These are phyloP conservation scores for Vigna radiata DNA, from an alignment of 306 rosid species.

Conservation along the genomic window DNA sequence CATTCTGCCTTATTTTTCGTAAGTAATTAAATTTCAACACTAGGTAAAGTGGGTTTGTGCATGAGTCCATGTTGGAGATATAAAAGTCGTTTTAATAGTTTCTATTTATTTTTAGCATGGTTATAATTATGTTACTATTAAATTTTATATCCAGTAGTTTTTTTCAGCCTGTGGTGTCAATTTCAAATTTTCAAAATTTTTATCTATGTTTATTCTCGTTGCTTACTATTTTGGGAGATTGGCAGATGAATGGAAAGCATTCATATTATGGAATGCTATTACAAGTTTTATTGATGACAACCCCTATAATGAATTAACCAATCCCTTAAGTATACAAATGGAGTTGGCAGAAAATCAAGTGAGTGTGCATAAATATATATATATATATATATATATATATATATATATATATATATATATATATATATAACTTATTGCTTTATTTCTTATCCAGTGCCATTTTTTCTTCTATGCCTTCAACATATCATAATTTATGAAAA, in stretches of 20 bases:
- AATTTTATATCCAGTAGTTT: neutral
- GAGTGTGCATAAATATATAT: too few relatives aligned
- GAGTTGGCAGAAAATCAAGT: too few relatives aligned
- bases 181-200: constrained; percentile 30
- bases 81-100: constrained; percentile 11
- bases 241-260: too few relatives aligned
- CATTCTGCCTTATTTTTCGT: neutral
- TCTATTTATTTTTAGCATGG: constrained; percentile 29
- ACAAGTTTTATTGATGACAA: too few relatives aligned
- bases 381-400: too few relatives aligned
- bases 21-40: constrained; percentile 17
- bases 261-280: too few relatives aligned
- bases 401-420: too few relatives aligned
- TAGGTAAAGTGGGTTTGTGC: constrained; percentile 1
- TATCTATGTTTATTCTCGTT: too few relatives aligned
- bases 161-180: constrained; percentile 25
- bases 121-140: neutral
- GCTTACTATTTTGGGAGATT: too few relatives aligned
- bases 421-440: too few relatives aligned
- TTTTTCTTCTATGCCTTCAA: neutral
- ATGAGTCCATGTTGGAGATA: constrained; percentile 27
- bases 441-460: neutral
- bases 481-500: neutral
- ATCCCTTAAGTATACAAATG: too few relatives aligned
- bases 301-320: too few relatives aligned